Evolutionary conservation across 73 alveolate species (phyloP), one percentile per base, ranked within the genome.

Genomic region (Symbiodinium pilosum): DNA sequence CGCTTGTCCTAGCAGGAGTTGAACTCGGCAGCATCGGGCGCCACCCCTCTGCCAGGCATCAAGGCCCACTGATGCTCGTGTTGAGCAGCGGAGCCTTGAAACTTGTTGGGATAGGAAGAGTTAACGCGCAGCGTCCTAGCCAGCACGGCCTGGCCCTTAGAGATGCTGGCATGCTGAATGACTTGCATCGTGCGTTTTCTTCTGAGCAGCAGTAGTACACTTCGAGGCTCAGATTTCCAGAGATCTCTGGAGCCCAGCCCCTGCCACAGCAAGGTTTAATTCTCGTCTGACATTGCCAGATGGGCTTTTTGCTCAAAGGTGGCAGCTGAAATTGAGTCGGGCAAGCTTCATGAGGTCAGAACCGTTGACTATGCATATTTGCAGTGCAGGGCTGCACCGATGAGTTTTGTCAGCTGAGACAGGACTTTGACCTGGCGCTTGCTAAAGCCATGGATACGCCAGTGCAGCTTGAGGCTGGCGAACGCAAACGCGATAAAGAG

Each of bases 171-270:
- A n/a, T n/a, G n/a, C n/a, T n/a, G n/a, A n/a, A n/a, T n/a, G n/a
- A n/a, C n/a, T n/a, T n/a, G n/a, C n/a, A n/a, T n/a, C n/a, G n/a
- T n/a, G n/a, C n/a, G n/a, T n/a, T n/a, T n/a, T n/a, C n/a, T n/a
- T n/a, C n/a, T n/a, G n/a, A n/a, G n/a, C n/a, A n/a, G n/a, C n/a
- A n/a, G n/a, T n/a, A n/a, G n/a, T n/a, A n/a, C n/a, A n/a, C n/a
- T 24, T n/a, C 38, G n/a, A 30, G 84, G 36, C 84, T 69, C 84
- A 69, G 34, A 36, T 73, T 43, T 34, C 85, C 34, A 73, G 85
- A 32, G 85, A 73, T 73, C 85, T 73, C 34, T 73, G 85, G 85
- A 73, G 85, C 44, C 85, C 85, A 16, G 85, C 85, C 43, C 34
- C 85, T 34, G 85, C 85, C 85, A 16, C 28, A 9, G 59, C 14